A percentile compares a stretch with the other conserved stretches of the same genome.
Conservation (phyloP, 805 yeast genomes). For the Candida parachauliodes region DNA sequence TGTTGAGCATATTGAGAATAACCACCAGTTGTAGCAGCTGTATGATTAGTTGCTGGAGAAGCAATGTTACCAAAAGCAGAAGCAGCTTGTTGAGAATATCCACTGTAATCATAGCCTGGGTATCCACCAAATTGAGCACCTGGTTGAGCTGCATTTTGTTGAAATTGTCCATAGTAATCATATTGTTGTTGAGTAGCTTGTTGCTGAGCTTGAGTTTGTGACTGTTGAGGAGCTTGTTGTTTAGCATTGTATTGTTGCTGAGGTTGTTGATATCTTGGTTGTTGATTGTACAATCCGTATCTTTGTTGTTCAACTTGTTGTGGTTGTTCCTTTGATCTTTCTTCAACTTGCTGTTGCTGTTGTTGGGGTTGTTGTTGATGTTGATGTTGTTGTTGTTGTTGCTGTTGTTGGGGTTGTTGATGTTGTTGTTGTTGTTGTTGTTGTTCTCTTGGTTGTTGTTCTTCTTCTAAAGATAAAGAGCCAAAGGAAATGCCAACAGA, state of each 20-base stretch:
- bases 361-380: constrained; percentile 11
- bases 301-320: constrained; percentile 12
- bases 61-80: constrained; percentile 24
- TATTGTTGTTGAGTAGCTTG: constrained; percentile 20
- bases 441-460: constrained; percentile 20
- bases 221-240: constrained; percentile 14
- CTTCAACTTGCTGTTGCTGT: too few species aligned
- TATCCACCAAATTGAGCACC: constrained; percentile 40
- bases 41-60: constrained; percentile 25
- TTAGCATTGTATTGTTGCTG: constrained; percentile 13
- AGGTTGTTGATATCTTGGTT: constrained; percentile 19
- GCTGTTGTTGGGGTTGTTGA: constrained; percentile 13
- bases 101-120: constrained; percentile 43
- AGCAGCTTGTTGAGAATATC: constrained; percentile 33
- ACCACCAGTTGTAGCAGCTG: constrained; percentile 16
- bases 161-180: constrained; percentile 33
- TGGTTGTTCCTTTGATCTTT: too few species aligned
- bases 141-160: constrained; percentile 42
- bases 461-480: constrained; percentile 48
- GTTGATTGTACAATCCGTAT: constrained; percentile 13
- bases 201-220: constrained; percentile 19
- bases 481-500: constrained; percentile 64
- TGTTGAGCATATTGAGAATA: constrained; percentile 14
- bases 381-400: constrained; percentile 14
- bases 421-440: constrained; percentile 18